These are phyloP conservation scores for Clavispora carvajalis DNA, from an alignment of 805 yeast genomes.

Conservation along the genomic window DNA sequence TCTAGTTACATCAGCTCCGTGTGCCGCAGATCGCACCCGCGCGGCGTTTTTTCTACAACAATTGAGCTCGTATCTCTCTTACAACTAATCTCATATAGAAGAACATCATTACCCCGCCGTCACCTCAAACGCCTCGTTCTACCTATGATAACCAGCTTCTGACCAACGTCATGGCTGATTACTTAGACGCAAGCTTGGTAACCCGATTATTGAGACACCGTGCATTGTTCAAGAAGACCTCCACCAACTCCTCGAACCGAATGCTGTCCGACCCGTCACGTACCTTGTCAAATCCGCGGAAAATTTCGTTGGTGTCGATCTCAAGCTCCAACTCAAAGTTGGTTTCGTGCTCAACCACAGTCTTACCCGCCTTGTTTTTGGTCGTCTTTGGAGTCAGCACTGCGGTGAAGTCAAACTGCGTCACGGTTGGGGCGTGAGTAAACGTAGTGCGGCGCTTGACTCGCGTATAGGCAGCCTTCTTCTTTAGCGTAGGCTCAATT, in stretches of 20 bases:
- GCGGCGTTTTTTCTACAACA: too few species aligned
- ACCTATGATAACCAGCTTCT: too few species aligned
- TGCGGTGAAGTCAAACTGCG: constrained; percentile 67
- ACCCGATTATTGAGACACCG: constrained; percentile 42
- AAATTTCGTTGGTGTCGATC: constrained; percentile 34
- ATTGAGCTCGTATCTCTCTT: too few species aligned
- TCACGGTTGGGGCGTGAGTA: constrained; percentile 67
- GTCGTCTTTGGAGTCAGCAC: constrained; percentile 37
- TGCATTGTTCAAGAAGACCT: constrained; percentile 58
- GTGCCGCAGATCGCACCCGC: too few species aligned
- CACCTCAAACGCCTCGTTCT: too few species aligned
- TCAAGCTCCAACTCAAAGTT: constrained; percentile 38
- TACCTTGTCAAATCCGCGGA: constrained; percentile 37
- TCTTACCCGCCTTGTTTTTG: constrained; percentile 34
- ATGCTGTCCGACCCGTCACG: constrained; percentile 42
- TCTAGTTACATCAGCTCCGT: too few species aligned
- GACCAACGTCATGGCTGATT: neutral
- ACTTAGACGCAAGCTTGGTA: constrained; percentile 30
- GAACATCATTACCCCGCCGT: too few species aligned
- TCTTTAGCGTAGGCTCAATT: constrained; percentile 45
- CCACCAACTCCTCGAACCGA: constrained; percentile 54
- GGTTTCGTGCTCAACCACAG: constrained; percentile 31
- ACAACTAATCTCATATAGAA: too few species aligned
- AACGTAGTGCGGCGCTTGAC: constrained; percentile 70
- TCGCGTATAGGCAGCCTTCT: constrained; percentile 53